A percentile compares a stretch with the other conserved stretches of the same genome.
Conservation (phyloP, 352 stramenopile genomes). For the Phytophthora quininea region DNA sequence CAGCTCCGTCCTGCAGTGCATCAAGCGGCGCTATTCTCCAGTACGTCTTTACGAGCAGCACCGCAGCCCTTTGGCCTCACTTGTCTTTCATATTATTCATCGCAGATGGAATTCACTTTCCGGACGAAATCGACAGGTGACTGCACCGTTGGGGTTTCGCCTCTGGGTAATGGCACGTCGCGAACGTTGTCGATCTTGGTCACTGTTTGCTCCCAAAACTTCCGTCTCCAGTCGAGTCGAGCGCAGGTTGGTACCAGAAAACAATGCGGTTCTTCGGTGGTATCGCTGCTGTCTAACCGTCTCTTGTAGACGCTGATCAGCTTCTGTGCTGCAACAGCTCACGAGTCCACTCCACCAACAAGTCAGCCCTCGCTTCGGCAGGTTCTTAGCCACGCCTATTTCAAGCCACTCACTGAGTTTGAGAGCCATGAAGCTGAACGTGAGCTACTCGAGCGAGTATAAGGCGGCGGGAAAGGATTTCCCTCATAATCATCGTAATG, state of each 20-base stretch:
- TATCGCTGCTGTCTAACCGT: neutral
- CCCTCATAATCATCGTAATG: too few species aligned
- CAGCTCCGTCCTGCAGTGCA: constrained; percentile 1
- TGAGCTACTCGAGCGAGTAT: constrained; percentile 15
- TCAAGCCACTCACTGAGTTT: constrained; percentile 18
- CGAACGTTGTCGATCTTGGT: constrained; percentile 7
- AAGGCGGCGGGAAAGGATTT: too few species aligned
- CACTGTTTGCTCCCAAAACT: constrained; percentile 15
- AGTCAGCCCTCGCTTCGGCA: neutral
- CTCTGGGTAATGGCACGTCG: neutral
- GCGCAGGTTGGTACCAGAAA: constrained; percentile 15
- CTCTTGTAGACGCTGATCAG: constrained; percentile 10
- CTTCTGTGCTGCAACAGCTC: neutral
- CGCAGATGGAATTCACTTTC: constrained; percentile 26
- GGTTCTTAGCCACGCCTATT: constrained; percentile 24
- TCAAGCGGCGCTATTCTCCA: constrained; percentile 20
- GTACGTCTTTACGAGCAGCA: constrained; percentile 10
- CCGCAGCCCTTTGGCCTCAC: neutral
- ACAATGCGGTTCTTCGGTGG: neutral
- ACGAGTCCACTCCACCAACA: neutral
- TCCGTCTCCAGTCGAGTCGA: constrained; percentile 20
- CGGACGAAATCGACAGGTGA: constrained; percentile 6
- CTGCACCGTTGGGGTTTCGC: constrained; percentile 8
- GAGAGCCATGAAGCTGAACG: constrained; percentile 19
- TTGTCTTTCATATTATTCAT: neutral